These are phyloP conservation scores for Rugonectria rugulosa DNA, from an alignment of 2,329 filamentous ascomycete species.

Conservation along the genomic window DNA sequence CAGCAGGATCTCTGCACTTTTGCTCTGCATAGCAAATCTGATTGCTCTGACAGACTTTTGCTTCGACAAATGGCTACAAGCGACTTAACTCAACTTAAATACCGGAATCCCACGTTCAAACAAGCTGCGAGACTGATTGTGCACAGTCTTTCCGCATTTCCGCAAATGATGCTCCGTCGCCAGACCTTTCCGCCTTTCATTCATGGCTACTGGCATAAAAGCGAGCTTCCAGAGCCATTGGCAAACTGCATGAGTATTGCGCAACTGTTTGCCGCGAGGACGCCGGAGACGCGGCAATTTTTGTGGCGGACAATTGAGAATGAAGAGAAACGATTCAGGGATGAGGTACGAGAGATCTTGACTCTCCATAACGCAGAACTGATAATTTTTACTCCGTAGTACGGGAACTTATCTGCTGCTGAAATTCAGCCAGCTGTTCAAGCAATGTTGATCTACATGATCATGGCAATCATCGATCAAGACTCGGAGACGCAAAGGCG, in stretches of 20 bases:
- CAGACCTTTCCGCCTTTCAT: conserved; percentile 43
- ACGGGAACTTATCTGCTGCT: background rate
- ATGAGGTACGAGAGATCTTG: conserved; percentile 33
- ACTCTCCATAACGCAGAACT: too few species aligned
- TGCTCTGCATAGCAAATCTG: background rate
- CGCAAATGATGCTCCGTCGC: conserved; percentile 42
- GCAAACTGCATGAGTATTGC: conserved; percentile 39
- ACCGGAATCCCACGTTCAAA: conserved; percentile 11
- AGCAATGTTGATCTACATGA: conserved; percentile 39
- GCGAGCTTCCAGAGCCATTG: conserved; percentile 29
- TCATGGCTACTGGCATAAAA: conserved; percentile 37
- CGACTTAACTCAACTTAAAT: conserved; percentile 25
- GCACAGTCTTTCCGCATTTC: conserved; percentile 38
- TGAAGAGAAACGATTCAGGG: conserved; percentile 33
- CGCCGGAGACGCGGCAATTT: conserved; percentile 31
- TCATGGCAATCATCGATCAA: conserved; percentile 39
- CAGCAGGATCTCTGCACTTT: background rate
- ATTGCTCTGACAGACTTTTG: background rate
- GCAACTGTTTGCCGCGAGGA: conserved; percentile 34
- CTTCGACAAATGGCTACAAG: background rate
- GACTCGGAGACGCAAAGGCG: conserved; percentile 16
- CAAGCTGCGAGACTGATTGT: conserved; percentile 33
- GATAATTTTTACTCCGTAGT: too few species aligned
- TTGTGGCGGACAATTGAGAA: conserved; percentile 38
- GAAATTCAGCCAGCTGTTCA: conserved; percentile 36